Evolutionary conservation across 192 early-diverging fungal species (phyloP).

Genomic region (Phlyctochytrium bullatum): DNA sequence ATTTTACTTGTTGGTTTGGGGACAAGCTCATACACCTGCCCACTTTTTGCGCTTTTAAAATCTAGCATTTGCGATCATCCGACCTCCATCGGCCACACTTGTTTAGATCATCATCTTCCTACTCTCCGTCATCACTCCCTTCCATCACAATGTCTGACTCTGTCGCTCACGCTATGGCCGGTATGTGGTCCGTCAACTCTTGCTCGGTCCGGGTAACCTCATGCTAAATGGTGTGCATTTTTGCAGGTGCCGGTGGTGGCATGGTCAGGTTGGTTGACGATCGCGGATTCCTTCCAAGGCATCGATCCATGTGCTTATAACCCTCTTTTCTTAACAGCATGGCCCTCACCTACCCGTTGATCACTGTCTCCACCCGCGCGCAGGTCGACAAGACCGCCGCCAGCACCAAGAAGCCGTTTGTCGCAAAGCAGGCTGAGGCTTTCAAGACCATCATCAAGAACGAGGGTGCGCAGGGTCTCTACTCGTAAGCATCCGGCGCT

Average conservation of each 20-base stretch:
- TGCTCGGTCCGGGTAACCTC: background rate
- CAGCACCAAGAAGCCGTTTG: background rate
- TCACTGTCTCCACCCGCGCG: slow-evolving; percentile 48
- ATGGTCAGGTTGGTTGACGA: slow-evolving; percentile 28
- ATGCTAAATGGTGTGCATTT: background rate
- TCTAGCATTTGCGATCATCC: no score
- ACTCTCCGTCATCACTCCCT: background rate
- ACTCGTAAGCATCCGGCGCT: slow-evolving; percentile 62
- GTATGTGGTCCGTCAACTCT: slow-evolving; percentile 26
- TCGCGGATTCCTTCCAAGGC: background rate
- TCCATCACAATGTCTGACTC: slow-evolving; percentile 57
- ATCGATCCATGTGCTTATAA: no score
- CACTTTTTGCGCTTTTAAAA: no score
- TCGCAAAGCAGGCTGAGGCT: slow-evolving; percentile 65
- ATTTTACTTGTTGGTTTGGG: no score
- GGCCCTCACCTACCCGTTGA: slow-evolving; percentile 87
- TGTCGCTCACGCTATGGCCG: slow-evolving; percentile 60
- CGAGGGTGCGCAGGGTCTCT: slow-evolving; percentile 87
- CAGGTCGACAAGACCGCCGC: slow-evolving; percentile 39
- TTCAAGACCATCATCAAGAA: slow-evolving; percentile 83
- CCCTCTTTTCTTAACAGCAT: slow-evolving; percentile 60
- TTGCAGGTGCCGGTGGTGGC: slow-evolving; percentile 42
- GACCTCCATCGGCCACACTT: no score
- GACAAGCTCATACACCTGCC: no score
- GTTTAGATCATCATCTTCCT: background rate